Conservation (phyloP, 1,139 yeast species). For the Scheffersomyces illinoinensis region DNA sequence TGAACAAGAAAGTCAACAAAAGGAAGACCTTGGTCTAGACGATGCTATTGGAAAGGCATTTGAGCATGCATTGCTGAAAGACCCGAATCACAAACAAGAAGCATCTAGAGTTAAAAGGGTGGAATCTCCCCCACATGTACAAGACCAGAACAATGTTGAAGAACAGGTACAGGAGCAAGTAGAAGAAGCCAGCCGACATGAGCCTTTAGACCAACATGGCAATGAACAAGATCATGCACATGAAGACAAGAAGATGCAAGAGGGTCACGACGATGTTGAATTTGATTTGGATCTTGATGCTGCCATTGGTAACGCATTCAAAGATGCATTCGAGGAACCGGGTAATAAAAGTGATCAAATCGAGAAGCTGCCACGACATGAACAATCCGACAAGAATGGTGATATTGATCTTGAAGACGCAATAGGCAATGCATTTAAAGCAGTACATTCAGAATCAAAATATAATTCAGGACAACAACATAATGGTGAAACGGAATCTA, state of each 20-base stretch:
- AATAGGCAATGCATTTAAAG: neutral
- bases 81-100: neutral
- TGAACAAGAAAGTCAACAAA: neutral
- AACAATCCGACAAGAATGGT: slow-evolving; percentile 1
- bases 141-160: neutral
- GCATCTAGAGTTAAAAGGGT: neutral
- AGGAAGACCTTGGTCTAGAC: slow-evolving; percentile 5
- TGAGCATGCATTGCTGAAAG: slow-evolving; percentile 5
- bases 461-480: neutral
- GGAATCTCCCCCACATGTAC: neutral
- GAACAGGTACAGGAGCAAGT: neutral
- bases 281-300: slow-evolving; percentile 9
- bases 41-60: slow-evolving; percentile 15
- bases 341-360: slow-evolving; percentile 4
- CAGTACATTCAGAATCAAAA: neutral
- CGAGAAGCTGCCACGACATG: slow-evolving; percentile 1
- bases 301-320: slow-evolving; percentile 14
- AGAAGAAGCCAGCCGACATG: neutral
- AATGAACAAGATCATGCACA: neutral
- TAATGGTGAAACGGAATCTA: neutral
- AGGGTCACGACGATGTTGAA: neutral
- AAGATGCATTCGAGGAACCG: slow-evolving; percentile 6
- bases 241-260: neutral
- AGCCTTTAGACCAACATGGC: neutral
- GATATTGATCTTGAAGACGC: neutral